phyloP scores from a whole-genome alignment of 2,329 filamentous ascomycete species.

The Colletotrichum lini region DNA sequence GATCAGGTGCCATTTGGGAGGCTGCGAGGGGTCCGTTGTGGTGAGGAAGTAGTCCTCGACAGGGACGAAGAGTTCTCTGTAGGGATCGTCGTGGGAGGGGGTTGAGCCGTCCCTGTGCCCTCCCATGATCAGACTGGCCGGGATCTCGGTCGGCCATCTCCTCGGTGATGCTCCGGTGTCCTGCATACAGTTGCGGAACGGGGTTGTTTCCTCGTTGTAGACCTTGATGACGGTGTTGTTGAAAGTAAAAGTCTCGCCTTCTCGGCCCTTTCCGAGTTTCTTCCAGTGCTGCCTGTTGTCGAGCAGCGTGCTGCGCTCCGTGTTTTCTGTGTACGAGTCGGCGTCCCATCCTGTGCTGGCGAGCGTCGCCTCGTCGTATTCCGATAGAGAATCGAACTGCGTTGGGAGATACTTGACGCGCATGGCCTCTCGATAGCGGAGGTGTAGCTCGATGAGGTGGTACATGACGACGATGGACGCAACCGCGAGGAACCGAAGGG shows the following conservation, averaged over 20 bases:
- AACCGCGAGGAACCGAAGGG: slow-evolving; percentile 25
- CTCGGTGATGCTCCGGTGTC: slow-evolving; percentile 10
- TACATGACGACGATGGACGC: slow-evolving; percentile 23
- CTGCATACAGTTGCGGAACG: slow-evolving; percentile 52
- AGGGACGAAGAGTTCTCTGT: slow-evolving; percentile 46
- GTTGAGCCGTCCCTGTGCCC: slow-evolving; percentile 40
- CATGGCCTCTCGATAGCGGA: slow-evolving; percentile 35
- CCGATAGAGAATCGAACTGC: slow-evolving; percentile 19
- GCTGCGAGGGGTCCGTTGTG: slow-evolving; percentile 23
- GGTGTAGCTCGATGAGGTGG: slow-evolving; percentile 35
- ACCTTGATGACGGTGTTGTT: slow-evolving; percentile 50
- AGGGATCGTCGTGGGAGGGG: slow-evolving; percentile 14
- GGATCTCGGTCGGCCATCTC: slow-evolving; percentile 53
- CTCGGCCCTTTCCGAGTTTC: slow-evolving; percentile 48
- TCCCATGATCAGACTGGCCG: slow-evolving; percentile 49
- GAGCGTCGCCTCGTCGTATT: slow-evolving; percentile 24
- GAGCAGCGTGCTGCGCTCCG: slow-evolving; percentile 38
- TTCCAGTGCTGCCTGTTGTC: slow-evolving; percentile 47
- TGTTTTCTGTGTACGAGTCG: not conserved
- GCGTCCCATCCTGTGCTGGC: slow-evolving; percentile 18
- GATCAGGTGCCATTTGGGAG: slow-evolving; percentile 49
- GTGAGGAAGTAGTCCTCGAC: slow-evolving; percentile 51
- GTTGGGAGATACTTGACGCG: slow-evolving; percentile 41
- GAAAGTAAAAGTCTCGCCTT: slow-evolving; percentile 50
- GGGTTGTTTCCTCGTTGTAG: slow-evolving; percentile 46